Base-by-base conservation (phyloP, 1,284 basidiomycete species). In the Chiua sp. region DNA sequence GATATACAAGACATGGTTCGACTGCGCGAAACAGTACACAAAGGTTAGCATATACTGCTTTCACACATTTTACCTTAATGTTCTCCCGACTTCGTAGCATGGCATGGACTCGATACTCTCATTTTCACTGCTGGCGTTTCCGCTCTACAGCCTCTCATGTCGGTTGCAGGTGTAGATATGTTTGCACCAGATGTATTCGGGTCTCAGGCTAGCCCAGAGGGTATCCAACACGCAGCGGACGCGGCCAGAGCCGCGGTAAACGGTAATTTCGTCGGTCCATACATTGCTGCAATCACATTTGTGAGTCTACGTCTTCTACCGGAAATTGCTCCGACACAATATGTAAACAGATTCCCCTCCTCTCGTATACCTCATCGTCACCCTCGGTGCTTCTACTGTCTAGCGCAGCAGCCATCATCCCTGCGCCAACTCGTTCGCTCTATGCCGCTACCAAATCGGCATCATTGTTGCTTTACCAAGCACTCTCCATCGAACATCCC, bases 361-460 rank as follows among this genome's bases (percentile, higher is more conserved):
- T 98, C 26, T 80, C 86, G 22, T 77, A 80, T 22, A 86, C 88
- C 0, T 96, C 94, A 0, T 60, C 68, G 0, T 82, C 85, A 0
- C 95, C 96, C 0, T 87, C 91, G 0, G 82, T 97, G 47, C 85
- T 92, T 44, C 85, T 96, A 55, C 77, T 97, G 44, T 94, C 93
- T 12, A 93, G 91, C 10, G 80, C 92, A 6, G 94, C 90, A 4
- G 88, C 93, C 1, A 80, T 91, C 11, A 85, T 96, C 30, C 92
- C 95, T 0, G 88, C 95, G 0, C 96, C 96, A 0, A 94, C 93
- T 0, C 88, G 96, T 20, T 80, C 91, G 0, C 77, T 98, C 32
- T 98, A 98, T 74, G 87, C 86, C 0, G 88, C 94, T 0, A 93
- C 92, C 6, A 98, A 98, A 74, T 81, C 90, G 3, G 91, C 93